phyloP scores from a whole-genome alignment of 352 stramenopile genomes.

The Thalassiosira exigua region DNA sequence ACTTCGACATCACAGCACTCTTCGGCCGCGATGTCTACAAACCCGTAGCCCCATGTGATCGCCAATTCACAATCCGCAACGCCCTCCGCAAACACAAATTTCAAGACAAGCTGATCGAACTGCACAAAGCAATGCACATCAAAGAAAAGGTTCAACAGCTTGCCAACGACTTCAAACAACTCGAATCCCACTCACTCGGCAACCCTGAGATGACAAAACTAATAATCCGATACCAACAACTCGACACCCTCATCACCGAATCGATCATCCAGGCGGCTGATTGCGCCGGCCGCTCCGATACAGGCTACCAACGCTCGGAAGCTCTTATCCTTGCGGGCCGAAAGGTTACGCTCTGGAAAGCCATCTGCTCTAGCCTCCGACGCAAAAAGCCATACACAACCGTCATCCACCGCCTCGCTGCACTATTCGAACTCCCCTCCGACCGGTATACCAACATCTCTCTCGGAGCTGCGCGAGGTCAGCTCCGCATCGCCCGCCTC shows the following conservation, averaged over 20 bases:
- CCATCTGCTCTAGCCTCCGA: not conserved
- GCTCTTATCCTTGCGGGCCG: not conserved
- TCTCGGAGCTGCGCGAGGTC: not conserved
- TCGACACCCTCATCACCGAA: constrained; percentile 1
- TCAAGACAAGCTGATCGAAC: not conserved
- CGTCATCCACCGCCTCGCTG: not conserved
- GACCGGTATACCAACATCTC: no score
- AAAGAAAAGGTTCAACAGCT: not conserved
- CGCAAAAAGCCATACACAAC: not conserved
- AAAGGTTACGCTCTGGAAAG: constrained; percentile 10
- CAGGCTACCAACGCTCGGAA: constrained; percentile 7
- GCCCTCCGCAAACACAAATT: not conserved
- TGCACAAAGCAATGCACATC: not conserved
- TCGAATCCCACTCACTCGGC: not conserved
- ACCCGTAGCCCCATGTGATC: not conserved
- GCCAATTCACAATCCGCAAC: not conserved
- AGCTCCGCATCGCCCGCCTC: not conserved
- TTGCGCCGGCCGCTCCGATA: not conserved
- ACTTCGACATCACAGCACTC: not conserved
- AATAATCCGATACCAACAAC: not conserved
- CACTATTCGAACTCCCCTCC: not conserved
- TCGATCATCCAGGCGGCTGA: not conserved
- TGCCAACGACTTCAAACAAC: not conserved
- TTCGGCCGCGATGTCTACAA: not conserved
- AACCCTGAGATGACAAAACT: not conserved